A percentile compares a stretch with the other conserved stretches of the same genome.
Conservation (phyloP, 2,329 filamentous ascomycete species). For the Cadophora gregata region DNA sequence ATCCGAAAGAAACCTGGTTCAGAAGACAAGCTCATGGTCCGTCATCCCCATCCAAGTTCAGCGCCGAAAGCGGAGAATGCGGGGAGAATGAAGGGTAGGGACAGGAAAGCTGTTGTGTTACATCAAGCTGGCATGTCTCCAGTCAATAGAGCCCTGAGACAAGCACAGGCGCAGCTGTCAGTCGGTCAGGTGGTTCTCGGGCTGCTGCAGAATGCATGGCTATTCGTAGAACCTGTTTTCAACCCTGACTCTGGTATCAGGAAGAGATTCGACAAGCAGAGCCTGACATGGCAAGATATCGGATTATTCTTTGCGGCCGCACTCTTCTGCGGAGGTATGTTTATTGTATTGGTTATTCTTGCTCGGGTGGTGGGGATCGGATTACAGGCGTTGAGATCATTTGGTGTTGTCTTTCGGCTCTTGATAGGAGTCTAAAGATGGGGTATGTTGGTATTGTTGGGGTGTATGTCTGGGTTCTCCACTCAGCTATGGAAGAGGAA, state of each 20-base stretch:
- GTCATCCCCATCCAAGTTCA: conserved; percentile 22
- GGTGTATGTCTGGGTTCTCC: background rate
- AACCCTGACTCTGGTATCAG: conserved; percentile 38
- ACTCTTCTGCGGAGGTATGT: conserved; percentile 41
- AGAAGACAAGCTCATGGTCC: conserved; percentile 24
- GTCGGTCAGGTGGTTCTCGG: conserved; percentile 22
- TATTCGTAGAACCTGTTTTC: conserved; percentile 49
- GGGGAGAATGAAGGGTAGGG: conserved; percentile 15
- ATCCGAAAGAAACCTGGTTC: conserved; percentile 9
- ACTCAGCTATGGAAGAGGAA: background rate
- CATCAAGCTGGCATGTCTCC: conserved; percentile 19
- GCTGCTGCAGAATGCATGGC: conserved; percentile 40
- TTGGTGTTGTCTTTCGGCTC: conserved; percentile 20
- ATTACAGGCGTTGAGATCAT: conserved; percentile 15
- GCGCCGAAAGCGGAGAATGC: conserved; percentile 21
- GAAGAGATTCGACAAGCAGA: conserved; percentile 33
- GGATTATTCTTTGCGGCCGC: conserved; percentile 40
- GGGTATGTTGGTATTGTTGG: background rate
- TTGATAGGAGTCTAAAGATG: conserved; percentile 21
- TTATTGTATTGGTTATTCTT: conserved; percentile 31
- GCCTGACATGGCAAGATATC: conserved; percentile 41
- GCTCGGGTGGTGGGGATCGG: conserved; percentile 21
- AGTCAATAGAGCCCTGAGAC: conserved; percentile 15
- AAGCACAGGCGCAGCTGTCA: conserved; percentile 19
- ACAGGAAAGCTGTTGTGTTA: conserved; percentile 11